Evolutionary conservation across 2,329 filamentous ascomycete genomes (phyloP), one percentile per base, ranked within the genome.

Genomic region (Trichoderma cornu-damae): DNA sequence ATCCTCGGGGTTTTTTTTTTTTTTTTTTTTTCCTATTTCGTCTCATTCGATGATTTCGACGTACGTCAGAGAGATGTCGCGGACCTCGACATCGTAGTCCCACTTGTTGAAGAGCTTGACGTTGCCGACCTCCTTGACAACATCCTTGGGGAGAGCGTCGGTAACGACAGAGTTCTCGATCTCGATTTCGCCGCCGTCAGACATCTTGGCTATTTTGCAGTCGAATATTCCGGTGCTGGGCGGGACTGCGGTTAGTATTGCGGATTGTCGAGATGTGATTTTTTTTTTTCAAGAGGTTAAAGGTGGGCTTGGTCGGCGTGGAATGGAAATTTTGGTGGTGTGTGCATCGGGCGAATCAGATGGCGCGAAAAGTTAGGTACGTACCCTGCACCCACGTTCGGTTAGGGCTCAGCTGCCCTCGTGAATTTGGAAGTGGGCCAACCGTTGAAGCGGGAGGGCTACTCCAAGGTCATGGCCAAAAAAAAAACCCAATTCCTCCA

Each of bases 1-100:
- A n/a, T n/a, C n/a, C n/a, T 20, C n/a, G 26, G 43, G 18, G 11
- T 32, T 49, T 32, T 46, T 59, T 26, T 30, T 14, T 28, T 42
- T 18, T 7, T 16, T 14, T 14, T 34, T 48, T 56, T 38, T 22
- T 48, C 32, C 42, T 35, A 46, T 43, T 35, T 55, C 52, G 52
- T 40, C 47, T 49, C 32, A 24, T 26, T 37, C 32, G 58, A n/a
- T 56, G 34, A 55, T 38, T 55, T 50, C 61, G 63, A 74, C 73
- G 69, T 95, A 99, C 94, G 93, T 97, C 82, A 99, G 85, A 73
- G 94, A 99, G 82, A 99, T 97, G 78, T 99, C 94, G 79, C 93
- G 88, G 80, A 99, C 94, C 85, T 99, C 94, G 75, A 99, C 93
- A 87, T 97, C 94, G 81, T 97, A 99, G 80, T 80, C 79, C 80